These are phyloP conservation scores for Rhypophila decipiens DNA, from an alignment of 495 filamentous ascomycete genomes.

Conservation along the genomic window DNA sequence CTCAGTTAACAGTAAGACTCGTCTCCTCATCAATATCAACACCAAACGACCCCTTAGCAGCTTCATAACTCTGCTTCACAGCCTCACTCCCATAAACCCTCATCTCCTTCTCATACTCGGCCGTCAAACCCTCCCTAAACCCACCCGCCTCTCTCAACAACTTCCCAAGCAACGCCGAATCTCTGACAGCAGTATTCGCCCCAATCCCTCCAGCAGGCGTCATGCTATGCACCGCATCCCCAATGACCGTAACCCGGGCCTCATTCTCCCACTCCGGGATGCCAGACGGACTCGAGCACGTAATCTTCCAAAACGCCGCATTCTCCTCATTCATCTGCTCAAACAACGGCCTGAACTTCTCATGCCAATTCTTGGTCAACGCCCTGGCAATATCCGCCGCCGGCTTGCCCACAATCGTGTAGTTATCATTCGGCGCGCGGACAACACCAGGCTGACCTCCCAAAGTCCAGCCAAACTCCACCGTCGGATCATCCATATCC, in stretches of 20 bases:
- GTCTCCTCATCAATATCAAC: slow-evolving; percentile 35
- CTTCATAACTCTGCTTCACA: slow-evolving; percentile 39
- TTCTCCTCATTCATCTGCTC: slow-evolving; percentile 34
- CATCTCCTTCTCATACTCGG: slow-evolving; percentile 50
- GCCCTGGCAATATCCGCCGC: slow-evolving; percentile 46
- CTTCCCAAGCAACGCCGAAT: slow-evolving; percentile 43
- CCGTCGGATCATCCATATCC: slow-evolving; percentile 47
- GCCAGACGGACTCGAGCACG: slow-evolving; percentile 44
- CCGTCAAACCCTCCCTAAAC: slow-evolving; percentile 36
- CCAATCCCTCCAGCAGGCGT: slow-evolving; percentile 56
- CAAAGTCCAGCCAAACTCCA: slow-evolving; percentile 53
- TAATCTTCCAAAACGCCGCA: slow-evolving; percentile 52
- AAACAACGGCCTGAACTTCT: slow-evolving; percentile 41
- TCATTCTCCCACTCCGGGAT: slow-evolving; percentile 47
- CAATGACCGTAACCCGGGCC: slow-evolving; percentile 51
- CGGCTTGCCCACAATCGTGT: slow-evolving; percentile 39
- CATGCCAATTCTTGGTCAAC: slow-evolving; percentile 43
- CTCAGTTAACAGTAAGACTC: slow-evolving; percentile 13
- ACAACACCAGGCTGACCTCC: slow-evolving; percentile 46
- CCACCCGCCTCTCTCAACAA: slow-evolving; percentile 39
- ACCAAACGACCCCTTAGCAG: slow-evolving; percentile 32
- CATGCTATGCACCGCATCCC: slow-evolving; percentile 57
- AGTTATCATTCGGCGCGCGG: slow-evolving; percentile 42
- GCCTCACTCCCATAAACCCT: slow-evolving; percentile 48
- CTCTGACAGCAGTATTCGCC: slow-evolving; percentile 51